A percentile compares a stretch with the other conserved stretches of the same genome.
phyloP scores from a whole-genome alignment of 2,329 filamentous ascomycete species.

The Scleromitrula shiraiana region DNA sequence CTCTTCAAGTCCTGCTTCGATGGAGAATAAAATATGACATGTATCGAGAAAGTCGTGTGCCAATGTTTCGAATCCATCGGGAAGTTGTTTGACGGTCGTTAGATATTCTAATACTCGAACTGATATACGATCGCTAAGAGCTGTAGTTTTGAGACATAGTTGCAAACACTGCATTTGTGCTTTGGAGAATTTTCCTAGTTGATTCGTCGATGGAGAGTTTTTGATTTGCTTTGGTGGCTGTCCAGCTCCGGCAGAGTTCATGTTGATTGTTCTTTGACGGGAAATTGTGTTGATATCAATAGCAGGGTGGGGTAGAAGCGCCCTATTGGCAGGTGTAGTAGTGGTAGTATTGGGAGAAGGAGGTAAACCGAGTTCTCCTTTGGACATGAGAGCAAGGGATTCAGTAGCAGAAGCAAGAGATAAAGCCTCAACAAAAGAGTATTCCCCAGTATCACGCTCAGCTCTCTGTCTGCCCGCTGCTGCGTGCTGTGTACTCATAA shows the following conservation, averaged over 20 bases:
- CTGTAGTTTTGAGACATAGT: constrained; percentile 50
- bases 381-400: neutral
- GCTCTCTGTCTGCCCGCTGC: neutral
- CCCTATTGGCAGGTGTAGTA: neutral
- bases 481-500: constrained; percentile 2
- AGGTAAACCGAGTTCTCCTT: neutral
- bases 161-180: constrained; percentile 31
- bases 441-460: neutral
- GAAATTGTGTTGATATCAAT: neutral
- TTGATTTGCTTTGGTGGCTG: neutral
- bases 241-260: too few species aligned
- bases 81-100: constrained; percentile 45
- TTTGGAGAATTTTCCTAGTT: constrained; percentile 9
- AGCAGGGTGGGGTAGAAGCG: too few species aligned
- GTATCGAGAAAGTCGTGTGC: constrained; percentile 61
- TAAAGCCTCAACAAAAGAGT: constrained; percentile 5
- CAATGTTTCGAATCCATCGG: constrained; percentile 48
- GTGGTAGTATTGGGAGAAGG: neutral
- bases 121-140: constrained; percentile 54
- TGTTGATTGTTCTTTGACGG: neutral
- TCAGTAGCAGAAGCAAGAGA: neutral
- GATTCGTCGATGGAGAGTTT: neutral
- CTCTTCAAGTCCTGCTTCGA: constrained; percentile 57
- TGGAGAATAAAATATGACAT: constrained; percentile 58
- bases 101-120: constrained; percentile 58